Evolutionary conservation across 1,139 yeast genomes (phyloP).

Genomic region (Pichia inconspicua): DNA sequence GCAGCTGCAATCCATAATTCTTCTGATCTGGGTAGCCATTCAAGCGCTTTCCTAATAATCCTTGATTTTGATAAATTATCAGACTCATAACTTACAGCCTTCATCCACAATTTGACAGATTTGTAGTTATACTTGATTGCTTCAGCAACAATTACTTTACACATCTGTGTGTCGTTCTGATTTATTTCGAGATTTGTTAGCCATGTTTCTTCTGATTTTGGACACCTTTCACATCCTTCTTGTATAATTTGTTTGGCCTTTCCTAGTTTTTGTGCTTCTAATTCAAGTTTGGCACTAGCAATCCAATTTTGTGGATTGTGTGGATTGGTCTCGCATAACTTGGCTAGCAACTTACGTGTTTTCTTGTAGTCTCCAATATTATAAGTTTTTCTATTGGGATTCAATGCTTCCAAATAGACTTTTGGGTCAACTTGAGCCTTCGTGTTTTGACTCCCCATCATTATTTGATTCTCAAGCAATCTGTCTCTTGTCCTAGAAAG

Average conservation of each 20-base stretch:
- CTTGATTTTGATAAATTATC: conserved; percentile 45
- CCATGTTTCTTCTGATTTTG: conserved; percentile 72
- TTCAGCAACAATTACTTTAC: conserved; percentile 54
- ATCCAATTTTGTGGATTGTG: conserved; percentile 77
- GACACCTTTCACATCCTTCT: conserved; percentile 68
- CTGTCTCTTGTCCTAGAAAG: conserved; percentile 48
- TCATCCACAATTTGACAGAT: conserved; percentile 63
- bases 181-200: conserved; percentile 70
- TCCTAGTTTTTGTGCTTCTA: conserved; percentile 46
- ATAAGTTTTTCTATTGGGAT: conserved; percentile 14
- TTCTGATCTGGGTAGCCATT: conserved; percentile 39
- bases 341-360: conserved; percentile 53
- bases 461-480: conserved; percentile 43
- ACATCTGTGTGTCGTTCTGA: conserved; percentile 35
- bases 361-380: conserved; percentile 49
- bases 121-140: conserved; percentile 53
- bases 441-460: conserved; percentile 10
- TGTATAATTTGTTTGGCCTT: conserved; percentile 55
- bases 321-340: conserved; percentile 70
- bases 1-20: conserved; percentile 49
- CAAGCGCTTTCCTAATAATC: conserved; percentile 56
- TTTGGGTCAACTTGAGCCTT: conserved; percentile 15
- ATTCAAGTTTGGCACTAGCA: conserved; percentile 76
- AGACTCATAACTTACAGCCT: conserved; percentile 58
- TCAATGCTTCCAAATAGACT: conserved; percentile 18